Evolutionary conservation across 768 basidiomycete genomes (phyloP).

Genomic region (Trametes villosa): DNA sequence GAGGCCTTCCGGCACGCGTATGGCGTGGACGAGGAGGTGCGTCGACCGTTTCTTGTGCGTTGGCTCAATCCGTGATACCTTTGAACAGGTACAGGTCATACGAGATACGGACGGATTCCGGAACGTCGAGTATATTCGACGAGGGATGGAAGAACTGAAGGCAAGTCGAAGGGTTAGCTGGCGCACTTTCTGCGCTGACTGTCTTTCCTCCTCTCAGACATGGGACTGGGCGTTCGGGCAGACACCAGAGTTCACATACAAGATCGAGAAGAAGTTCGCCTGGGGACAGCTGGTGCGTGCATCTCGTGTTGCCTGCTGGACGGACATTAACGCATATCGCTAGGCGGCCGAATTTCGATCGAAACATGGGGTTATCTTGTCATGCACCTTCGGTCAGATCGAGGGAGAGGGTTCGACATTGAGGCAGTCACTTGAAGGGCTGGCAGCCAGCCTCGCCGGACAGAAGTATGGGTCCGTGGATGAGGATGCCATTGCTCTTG

Average conservation of each 20-base stretch:
- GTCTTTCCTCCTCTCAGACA: too few species aligned
- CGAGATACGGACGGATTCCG: slow-evolving; percentile 50
- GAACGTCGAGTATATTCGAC: slow-evolving; percentile 60
- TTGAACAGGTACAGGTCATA: slow-evolving; percentile 35
- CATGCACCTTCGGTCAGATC: slow-evolving; percentile 43
- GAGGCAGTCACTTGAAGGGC: slow-evolving; percentile 25
- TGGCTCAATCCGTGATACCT: not conserved
- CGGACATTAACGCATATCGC: not conserved
- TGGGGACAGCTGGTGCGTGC: slow-evolving; percentile 48
- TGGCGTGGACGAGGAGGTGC: slow-evolving; percentile 40
- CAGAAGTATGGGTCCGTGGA: slow-evolving; percentile 46
- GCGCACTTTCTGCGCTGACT: not conserved
- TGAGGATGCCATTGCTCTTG: slow-evolving; percentile 22
- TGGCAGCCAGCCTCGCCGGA: slow-evolving; percentile 38
- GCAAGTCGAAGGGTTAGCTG: slow-evolving; percentile 38
- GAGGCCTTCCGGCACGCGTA: slow-evolving; percentile 70
- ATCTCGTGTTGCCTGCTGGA: too few species aligned
- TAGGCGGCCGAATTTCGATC: slow-evolving; percentile 56
- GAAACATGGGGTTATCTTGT: slow-evolving; percentile 67
- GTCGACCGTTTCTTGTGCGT: not conserved
- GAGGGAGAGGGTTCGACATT: slow-evolving; percentile 18
- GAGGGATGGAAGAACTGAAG: slow-evolving; percentile 74
- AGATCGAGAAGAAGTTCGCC: slow-evolving; percentile 40
- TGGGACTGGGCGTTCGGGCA: slow-evolving; percentile 96
- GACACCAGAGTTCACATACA: slow-evolving; percentile 90